Conservation (phyloP, 768 basidiomycete species). For the Chalciporus piperatus region DNA sequence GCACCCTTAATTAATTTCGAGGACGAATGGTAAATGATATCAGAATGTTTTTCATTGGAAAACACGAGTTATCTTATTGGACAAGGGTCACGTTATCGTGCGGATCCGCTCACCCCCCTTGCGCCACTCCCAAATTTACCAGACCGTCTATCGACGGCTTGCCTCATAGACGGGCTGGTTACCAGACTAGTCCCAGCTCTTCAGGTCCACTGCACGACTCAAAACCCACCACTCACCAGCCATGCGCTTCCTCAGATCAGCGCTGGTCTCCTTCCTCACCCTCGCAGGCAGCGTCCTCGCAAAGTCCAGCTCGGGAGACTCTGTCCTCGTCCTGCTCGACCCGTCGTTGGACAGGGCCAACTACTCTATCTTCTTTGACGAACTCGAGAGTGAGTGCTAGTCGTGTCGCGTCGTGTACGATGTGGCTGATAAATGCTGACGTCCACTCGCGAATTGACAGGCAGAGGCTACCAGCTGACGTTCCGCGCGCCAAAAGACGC, state of each 20-base stretch:
- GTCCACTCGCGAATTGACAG: slow-evolving; percentile 36
- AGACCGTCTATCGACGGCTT: too few relatives aligned
- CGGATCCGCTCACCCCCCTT: too few relatives aligned
- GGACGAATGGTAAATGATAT: too few relatives aligned
- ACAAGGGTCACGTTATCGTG: too few relatives aligned
- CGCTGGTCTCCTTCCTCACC: slow-evolving; percentile 29
- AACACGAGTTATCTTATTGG: too few relatives aligned
- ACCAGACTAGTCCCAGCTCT: too few relatives aligned
- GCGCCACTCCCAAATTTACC: too few relatives aligned
- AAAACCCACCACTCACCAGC: not conserved
- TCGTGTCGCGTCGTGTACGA: not conserved
- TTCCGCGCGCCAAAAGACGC: slow-evolving; percentile 83
- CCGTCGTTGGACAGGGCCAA: slow-evolving; percentile 58
- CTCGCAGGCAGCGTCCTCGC: slow-evolving; percentile 36
- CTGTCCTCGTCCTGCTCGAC: slow-evolving; percentile 84
- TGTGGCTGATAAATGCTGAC: not conserved
- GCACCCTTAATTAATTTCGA: too few relatives aligned
- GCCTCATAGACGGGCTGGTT: too few relatives aligned
- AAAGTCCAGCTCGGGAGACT: slow-evolving; percentile 77
- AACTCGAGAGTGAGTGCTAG: slow-evolving; percentile 58
- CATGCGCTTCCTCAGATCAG: slow-evolving; percentile 30
- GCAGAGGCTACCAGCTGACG: slow-evolving; percentile 80
- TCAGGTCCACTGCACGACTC: not conserved
- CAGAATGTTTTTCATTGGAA: too few relatives aligned
- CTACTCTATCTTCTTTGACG: slow-evolving; percentile 81